Evolutionary conservation across 2,329 filamentous ascomycete genomes (phyloP).

Genomic region (Pseudogymnoascus sp.): DNA sequence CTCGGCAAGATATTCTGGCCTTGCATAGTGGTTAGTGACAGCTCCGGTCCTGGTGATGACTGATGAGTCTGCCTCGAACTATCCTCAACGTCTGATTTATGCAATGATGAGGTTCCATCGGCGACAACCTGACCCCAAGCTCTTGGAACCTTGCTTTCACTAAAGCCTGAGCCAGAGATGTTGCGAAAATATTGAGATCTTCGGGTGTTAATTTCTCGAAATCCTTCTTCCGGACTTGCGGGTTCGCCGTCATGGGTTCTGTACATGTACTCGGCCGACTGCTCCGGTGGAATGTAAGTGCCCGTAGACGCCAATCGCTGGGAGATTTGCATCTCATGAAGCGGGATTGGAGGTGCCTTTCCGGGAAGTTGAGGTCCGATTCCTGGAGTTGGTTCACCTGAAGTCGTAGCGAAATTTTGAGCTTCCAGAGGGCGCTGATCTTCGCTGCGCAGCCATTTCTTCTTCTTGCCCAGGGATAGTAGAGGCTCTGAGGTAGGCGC

Average conservation of each 20-base stretch:
- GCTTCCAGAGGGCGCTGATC: background rate
- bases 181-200: constrained; percentile 2
- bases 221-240: background rate
- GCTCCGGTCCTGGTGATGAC: background rate
- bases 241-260: background rate
- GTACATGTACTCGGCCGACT: background rate
- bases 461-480: constrained; percentile 2
- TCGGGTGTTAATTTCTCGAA: background rate
- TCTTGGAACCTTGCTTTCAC: background rate
- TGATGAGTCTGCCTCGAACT: background rate
- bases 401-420: background rate
- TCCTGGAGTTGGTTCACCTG: background rate
- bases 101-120: background rate
- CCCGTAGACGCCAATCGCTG: constrained; percentile 18
- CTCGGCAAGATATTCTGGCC: background rate
- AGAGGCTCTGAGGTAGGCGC: constrained; percentile 8
- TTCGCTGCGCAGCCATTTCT: background rate
- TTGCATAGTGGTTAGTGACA: background rate
- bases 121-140: background rate
- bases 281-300: constrained; percentile 15
- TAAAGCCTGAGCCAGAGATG: background rate
- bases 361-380: background rate
- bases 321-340: constrained; percentile 26
- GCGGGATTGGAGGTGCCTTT: constrained; percentile 12
- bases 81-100: background rate